Conservation (phyloP, 2,329 filamentous ascomycete genomes). For the Calonectria ilicicola region DNA sequence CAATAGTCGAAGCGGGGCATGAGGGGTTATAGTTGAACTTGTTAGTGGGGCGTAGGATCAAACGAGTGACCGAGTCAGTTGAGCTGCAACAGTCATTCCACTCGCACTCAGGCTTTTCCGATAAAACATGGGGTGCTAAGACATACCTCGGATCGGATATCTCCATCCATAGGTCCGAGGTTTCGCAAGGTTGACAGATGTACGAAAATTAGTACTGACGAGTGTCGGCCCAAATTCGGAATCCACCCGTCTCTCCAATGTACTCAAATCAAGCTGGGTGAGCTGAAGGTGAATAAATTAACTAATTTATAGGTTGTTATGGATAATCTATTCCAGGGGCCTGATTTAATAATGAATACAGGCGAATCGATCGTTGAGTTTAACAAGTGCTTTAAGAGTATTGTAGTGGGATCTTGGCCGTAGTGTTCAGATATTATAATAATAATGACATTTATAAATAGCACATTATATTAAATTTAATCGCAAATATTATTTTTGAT, state of each 20-base stretch:
- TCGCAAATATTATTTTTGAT: neutral
- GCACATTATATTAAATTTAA: neutral
- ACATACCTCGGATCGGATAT: neutral
- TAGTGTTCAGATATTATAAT: too few species aligned
- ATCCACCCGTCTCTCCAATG: too few species aligned
- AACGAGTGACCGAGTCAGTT: neutral
- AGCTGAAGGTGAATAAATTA: too few species aligned
- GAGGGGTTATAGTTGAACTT: neutral
- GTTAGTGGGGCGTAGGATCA: neutral
- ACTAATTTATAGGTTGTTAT: too few species aligned
- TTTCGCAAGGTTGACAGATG: neutral
- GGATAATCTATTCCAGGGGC: too few species aligned
- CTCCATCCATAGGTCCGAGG: neutral
- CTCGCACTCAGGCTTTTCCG: neutral
- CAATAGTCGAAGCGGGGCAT: neutral
- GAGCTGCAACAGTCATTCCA: constrained; percentile 1
- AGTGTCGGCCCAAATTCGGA: neutral
- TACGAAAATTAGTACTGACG: neutral
- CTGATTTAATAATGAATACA: too few species aligned
- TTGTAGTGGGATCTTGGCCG: too few species aligned
- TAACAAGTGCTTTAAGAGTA: too few species aligned
- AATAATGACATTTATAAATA: neutral
- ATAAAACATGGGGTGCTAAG: neutral
- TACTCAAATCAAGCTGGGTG: too few species aligned
- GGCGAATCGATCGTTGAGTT: too few species aligned